Base-by-base conservation (phyloP, 176 grass and related monocot species). In the Raddia guianensis region DNA sequence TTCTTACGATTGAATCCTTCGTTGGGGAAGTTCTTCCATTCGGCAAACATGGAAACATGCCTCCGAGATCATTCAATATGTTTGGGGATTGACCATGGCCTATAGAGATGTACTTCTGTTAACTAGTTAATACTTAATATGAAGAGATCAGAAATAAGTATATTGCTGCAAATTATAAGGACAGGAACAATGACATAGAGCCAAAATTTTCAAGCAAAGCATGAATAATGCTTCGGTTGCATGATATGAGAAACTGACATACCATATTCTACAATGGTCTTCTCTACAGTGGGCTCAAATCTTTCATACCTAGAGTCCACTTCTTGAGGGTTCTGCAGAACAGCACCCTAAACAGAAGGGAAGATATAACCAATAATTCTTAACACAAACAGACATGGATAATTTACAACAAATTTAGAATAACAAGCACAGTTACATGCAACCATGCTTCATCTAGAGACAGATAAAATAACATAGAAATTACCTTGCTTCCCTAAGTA, bases 1-100 rank as follows among this genome's bases (percentile, higher is more conserved):
- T 55, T 50, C 75, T 79, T 55, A 87, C 75, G 11, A 12, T 76
- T 40, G 14, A 49, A 87, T 72, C 80, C 13, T 80, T 83, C 7
- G 2, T 21, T 46, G 21, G n/a, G 45, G 50, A 66, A 37, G 66
- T 52, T 68, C 14, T 72, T 51, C 64, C 57, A 32, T 56, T 72
- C 48, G 20, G 12, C 12, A 45, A 32, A 50, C 33, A 66, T 54
- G 83, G 67, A 20, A 64, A 16, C 49, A 73, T 58, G 49, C 43
- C 49, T 56, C 53, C 59, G n/a, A 32, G 44, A 47, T 72, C 55
- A 54, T 49, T 18, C 51, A 6, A 20, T 48, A 15, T 2, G 3
- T 74, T 52, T 67, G 20, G 61, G 43, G 14, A 19, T 68, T 40
- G 52, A 74, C 12, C 9, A n/a, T 8, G 12, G 33, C 71, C 77